phyloP scores from a whole-genome alignment of 192 early-diverging fungal genomes.

The Neocallimastix lanati region DNA sequence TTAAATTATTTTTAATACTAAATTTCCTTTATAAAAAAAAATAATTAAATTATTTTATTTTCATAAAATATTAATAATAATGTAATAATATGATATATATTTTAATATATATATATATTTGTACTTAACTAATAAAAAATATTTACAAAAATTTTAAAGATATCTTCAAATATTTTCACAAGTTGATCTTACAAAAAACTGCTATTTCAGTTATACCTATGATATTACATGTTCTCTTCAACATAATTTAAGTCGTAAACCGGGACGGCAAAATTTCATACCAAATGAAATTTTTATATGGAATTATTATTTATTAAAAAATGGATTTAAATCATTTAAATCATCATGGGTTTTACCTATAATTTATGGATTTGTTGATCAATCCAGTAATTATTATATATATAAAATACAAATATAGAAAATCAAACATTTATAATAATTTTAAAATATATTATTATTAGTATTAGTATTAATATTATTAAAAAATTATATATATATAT shows the following conservation, averaged over 20 bases:
- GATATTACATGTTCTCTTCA: constrained; percentile 86
- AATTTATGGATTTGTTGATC: constrained; percentile 95
- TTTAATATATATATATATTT: not conserved
- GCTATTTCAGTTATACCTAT: constrained; percentile 95
- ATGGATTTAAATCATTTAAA: constrained; percentile 43
- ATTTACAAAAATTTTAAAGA: constrained; percentile 7
- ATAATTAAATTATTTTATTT: too few species aligned
- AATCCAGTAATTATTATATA: constrained; percentile 50
- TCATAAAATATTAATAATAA: too few species aligned
- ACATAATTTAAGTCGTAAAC: constrained; percentile 51
- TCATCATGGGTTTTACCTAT: constrained; percentile 52
- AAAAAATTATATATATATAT: too few species aligned
- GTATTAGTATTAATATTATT: too few species aligned
- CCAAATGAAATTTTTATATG: constrained; percentile 89
- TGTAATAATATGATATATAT: not conserved
- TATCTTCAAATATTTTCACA: constrained; percentile 74
- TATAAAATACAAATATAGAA: too few species aligned
- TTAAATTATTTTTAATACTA: too few species aligned
- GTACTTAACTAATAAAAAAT: too few species aligned
- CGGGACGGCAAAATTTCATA: constrained; percentile 4
- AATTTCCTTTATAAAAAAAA: too few species aligned
- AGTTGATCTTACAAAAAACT: constrained; percentile 84
- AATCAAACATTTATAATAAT: too few species aligned
- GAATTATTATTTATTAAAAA: constrained; percentile 61
- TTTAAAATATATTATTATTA: too few species aligned